These are phyloP conservation scores for Coniochaeta ligniaria DNA, from an alignment of 2,329 filamentous ascomycete species.

Conservation along the genomic window DNA sequence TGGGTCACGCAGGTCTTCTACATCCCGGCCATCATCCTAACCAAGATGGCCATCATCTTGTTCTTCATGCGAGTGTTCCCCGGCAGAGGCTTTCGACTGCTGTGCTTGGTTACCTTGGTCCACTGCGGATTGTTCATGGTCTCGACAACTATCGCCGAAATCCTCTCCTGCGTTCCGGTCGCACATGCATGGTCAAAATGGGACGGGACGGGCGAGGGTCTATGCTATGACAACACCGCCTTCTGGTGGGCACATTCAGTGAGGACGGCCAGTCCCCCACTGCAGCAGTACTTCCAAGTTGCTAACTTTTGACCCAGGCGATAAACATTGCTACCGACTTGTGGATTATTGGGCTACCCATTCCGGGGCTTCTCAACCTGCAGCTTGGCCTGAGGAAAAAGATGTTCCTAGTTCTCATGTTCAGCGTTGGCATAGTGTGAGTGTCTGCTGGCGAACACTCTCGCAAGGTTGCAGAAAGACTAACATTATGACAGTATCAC, in stretches of 20 bases:
- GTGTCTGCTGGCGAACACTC: not conserved
- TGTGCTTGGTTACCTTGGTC: conserved; percentile 3
- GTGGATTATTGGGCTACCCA: conserved; percentile 6
- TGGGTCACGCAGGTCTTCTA: conserved; percentile 8
- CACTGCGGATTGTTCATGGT: conserved; percentile 8
- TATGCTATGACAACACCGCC: conserved; percentile 7
- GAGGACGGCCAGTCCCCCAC: not conserved
- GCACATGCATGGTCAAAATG: conserved; percentile 4
- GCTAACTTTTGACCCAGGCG: not conserved
- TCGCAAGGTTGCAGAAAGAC: not conserved
- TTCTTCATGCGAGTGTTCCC: conserved; percentile 7
- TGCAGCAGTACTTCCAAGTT: not conserved
- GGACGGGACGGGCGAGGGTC: not conserved
- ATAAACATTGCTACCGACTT: conserved; percentile 7
- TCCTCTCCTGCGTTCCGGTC: conserved; percentile 6
- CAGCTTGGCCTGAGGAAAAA: conserved; percentile 5
- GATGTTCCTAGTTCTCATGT: conserved; percentile 6
- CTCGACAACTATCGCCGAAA: conserved; percentile 3
- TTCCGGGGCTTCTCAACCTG: conserved; percentile 4
- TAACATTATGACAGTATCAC: conserved; percentile 4
- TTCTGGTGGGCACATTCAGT: conserved; percentile 7
- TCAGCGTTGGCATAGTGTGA: conserved; percentile 7
- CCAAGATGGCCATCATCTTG: conserved; percentile 5
- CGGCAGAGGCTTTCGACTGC: not conserved
- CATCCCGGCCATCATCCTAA: conserved; percentile 8